Conservation (phyloP, 106 monocot genomes). For the Acorus calamus region DNA sequence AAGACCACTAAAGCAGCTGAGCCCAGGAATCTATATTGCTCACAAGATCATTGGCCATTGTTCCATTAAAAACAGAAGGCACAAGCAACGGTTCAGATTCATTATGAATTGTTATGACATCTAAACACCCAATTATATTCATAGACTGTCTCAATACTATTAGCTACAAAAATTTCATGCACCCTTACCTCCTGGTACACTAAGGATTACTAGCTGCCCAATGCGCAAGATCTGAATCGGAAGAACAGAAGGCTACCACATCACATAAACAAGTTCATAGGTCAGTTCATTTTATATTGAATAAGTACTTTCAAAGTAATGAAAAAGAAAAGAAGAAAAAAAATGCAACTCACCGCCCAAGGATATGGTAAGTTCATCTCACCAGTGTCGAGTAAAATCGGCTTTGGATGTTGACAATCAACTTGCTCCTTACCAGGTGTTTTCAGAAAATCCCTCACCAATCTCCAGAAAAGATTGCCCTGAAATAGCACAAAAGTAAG, state of each 20-base stretch:
- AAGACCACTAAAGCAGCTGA: too few species aligned
- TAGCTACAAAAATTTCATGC: not conserved
- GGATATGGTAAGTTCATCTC: conserved; percentile 84
- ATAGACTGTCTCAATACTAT: too few species aligned
- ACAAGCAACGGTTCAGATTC: too few species aligned
- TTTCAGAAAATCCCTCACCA: conserved; percentile 62
- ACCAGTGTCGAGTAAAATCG: conserved; percentile 83
- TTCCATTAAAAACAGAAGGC: too few species aligned
- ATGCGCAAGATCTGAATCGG: conserved; percentile 82
- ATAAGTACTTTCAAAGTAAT: not conserved
- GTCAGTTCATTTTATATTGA: too few species aligned
- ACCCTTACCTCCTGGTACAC: conserved; percentile 78
- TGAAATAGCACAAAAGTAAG: conserved; percentile 5
- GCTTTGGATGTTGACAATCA: conserved; percentile 75
- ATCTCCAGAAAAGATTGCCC: conserved; percentile 91
- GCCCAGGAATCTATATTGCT: too few species aligned
- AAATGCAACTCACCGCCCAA: conserved; percentile 63
- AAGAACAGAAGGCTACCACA: conserved; percentile 67
- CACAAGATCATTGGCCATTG: too few species aligned
- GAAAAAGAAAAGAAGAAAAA: not conserved
- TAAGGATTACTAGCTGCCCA: conserved; percentile 75
- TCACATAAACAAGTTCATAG: too few species aligned
- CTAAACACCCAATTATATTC: too few species aligned
- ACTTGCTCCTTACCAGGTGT: conserved; percentile 61
- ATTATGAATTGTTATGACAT: too few species aligned